Conservation (phyloP, 768 basidiomycete genomes). For the Candolleomyces efflorescens region DNA sequence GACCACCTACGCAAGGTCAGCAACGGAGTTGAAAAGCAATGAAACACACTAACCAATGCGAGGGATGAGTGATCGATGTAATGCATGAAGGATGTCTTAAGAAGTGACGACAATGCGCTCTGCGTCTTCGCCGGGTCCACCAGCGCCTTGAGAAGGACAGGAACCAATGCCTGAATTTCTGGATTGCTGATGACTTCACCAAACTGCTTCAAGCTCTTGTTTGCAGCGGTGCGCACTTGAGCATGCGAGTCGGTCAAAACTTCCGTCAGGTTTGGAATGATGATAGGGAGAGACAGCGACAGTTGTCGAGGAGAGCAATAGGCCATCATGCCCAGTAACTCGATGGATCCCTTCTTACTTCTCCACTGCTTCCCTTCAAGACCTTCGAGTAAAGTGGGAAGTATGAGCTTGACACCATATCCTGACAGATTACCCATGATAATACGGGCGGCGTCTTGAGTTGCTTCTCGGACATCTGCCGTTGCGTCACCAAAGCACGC, state of each 20-base stretch:
- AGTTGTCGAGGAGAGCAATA: constrained; percentile 96
- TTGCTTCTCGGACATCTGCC: constrained; percentile 88
- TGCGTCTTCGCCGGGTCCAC: constrained; percentile 93
- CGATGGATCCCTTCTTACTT: constrained; percentile 96
- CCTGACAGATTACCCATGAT: constrained; percentile 96
- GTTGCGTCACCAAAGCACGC: constrained; percentile 82
- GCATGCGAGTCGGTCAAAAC: constrained; percentile 97
- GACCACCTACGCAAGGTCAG: constrained; percentile 55
- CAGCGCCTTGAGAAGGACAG: constrained; percentile 86
- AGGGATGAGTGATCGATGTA: constrained; percentile 97
- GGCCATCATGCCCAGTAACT: constrained; percentile 96
- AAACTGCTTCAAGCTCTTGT: constrained; percentile 94
- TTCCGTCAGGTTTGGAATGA: constrained; percentile 92
- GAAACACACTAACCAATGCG: constrained; percentile 59
- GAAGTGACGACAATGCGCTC: constrained; percentile 74
- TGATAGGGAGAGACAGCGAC: constrained; percentile 90
- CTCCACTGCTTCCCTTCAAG: constrained; percentile 99
- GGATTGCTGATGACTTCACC: constrained; percentile 98
- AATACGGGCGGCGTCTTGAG: constrained; percentile 84
- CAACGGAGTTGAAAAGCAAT: not conserved
- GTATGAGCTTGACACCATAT: constrained; percentile 92
- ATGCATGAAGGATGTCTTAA: constrained; percentile 96
- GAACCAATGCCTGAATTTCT: constrained; percentile 89
- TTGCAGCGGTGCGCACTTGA: constrained; percentile 89
- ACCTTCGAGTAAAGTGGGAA: constrained; percentile 85